Evolutionary conservation across 108 stramenopile genomes (phyloP).

Genomic region (Nannochloropsis gaditana): DNA sequence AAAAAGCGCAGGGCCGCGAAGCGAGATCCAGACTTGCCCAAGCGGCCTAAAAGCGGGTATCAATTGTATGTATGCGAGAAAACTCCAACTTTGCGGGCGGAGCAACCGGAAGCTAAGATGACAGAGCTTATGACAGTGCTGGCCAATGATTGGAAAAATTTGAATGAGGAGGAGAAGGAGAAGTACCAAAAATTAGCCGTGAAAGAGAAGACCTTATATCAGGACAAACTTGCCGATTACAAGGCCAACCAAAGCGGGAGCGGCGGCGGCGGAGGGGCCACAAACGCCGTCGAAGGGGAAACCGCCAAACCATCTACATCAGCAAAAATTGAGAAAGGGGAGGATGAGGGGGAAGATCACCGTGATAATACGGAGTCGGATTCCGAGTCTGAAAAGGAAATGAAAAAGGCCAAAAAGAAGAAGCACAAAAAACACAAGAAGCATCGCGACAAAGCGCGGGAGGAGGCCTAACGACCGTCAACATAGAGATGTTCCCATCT

Average conservation of each 20-base stretch:
- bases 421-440: constrained; percentile 20
- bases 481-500: no score
- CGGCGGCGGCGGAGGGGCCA: not conserved
- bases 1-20: not conserved
- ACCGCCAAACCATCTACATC: not conserved
- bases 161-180: constrained; percentile 6
- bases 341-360: not conserved
- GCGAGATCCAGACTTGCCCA: constrained; percentile 8
- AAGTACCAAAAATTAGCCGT: not conserved
- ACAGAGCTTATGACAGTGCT: constrained; percentile 10
- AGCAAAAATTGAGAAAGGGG: not conserved
- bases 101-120: not conserved
- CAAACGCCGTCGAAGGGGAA: not conserved
- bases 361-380: not conserved
- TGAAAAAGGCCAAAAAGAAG: constrained; percentile 8
- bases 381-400: not conserved
- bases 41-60: constrained; percentile 19
- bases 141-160: constrained; percentile 8
- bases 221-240: not conserved
- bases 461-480: not conserved
- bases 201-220: constrained; percentile 10
- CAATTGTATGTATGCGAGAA: not conserved
- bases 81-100: not conserved
- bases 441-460: not conserved
- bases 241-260: not conserved